Conservation (phyloP, 1,284 basidiomycete genomes). For the Ustilago loliicola region DNA sequence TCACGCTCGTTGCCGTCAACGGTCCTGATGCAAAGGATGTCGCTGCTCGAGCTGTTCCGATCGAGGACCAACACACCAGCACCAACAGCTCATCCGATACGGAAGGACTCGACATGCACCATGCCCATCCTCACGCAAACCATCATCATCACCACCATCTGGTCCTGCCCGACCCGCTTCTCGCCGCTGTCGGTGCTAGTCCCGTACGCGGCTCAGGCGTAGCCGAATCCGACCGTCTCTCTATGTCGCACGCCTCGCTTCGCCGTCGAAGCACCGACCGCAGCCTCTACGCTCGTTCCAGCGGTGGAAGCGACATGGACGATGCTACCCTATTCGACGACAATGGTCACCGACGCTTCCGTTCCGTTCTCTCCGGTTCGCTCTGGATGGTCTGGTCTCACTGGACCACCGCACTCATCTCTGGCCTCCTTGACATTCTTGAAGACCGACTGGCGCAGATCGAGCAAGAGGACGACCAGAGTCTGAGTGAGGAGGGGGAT, state of each 20-base stretch:
- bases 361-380: constrained; percentile 41
- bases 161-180: constrained; percentile 45
- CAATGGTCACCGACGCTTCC: constrained; percentile 15
- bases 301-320: constrained; percentile 18
- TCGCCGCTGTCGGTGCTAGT: constrained; percentile 46
- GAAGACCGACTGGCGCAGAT: constrained; percentile 42
- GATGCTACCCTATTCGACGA: constrained; percentile 8
- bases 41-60: not conserved
- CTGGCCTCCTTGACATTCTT: constrained; percentile 41
- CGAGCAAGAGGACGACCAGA: constrained; percentile 13
- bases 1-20: constrained; percentile 1
- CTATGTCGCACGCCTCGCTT: constrained; percentile 25
- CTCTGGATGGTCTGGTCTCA: constrained; percentile 56
- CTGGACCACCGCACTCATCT: constrained; percentile 48
- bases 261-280: constrained; percentile 34
- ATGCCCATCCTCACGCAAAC: constrained; percentile 5
- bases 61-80: constrained; percentile 23
- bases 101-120: constrained; percentile 15
- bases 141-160: constrained; percentile 31
- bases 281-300: constrained; percentile 36
- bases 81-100: constrained; percentile 43
- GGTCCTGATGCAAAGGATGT: not conserved
- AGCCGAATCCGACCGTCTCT: constrained; percentile 39
- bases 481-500: constrained; percentile 17
- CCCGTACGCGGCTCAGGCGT: constrained; percentile 23